Percentiles rank a stretch among this genome's conserved stretches.
Evolutionary conservation across 2,329 filamentous ascomycete genomes (phyloP).

Genomic region (Byssothecium circinans): DNA sequence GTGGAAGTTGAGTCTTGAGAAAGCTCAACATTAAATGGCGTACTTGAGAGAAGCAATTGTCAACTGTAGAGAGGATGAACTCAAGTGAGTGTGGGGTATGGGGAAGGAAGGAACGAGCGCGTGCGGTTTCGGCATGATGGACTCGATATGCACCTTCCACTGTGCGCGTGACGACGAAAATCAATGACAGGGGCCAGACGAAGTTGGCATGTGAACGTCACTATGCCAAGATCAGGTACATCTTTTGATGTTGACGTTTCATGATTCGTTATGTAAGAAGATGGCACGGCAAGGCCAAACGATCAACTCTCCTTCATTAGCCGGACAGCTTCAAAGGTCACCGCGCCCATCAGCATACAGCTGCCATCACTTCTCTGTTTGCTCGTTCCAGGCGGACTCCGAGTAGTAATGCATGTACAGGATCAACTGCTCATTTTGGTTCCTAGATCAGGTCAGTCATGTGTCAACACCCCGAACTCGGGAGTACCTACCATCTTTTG

Average conservation of each 20-base stretch:
- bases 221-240: background rate
- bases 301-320: background rate
- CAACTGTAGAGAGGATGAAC: background rate
- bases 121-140: background rate
- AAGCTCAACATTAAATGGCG: no score
- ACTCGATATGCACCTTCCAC: background rate
- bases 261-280: background rate
- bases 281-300: background rate
- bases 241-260: background rate
- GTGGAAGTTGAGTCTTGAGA: no score
- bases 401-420: constrained; percentile 3
- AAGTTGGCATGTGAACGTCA: constrained; percentile 1
- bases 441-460: no score
- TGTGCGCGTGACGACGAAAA: constrained; percentile 2
- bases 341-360: background rate
- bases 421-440: constrained; percentile 11
- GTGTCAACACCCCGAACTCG: no score
- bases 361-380: background rate
- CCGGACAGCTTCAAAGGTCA: background rate
- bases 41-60: background rate
- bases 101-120: constrained; percentile 5
- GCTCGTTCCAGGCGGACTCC: background rate
- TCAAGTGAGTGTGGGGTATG: background rate
- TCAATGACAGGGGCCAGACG: background rate
- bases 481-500: no score